Conservation (phyloP, 2,329 filamentous ascomycete genomes). For the Arachnopeziza araneosa region DNA sequence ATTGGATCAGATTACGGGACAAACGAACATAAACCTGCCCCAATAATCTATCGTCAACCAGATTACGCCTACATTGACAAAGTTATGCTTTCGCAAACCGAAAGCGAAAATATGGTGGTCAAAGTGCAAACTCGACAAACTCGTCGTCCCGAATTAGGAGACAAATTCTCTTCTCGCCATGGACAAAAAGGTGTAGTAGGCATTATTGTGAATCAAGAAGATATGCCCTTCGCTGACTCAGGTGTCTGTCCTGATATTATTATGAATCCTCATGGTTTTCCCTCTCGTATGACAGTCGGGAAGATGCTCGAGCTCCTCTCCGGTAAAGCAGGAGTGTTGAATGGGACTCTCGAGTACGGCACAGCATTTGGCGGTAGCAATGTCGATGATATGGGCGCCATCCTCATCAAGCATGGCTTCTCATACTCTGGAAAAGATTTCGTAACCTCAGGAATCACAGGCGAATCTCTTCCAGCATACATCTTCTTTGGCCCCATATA, state of each 20-base stretch:
- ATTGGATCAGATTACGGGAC: constrained; percentile 61
- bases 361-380: constrained; percentile 80
- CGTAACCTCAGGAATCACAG: constrained; percentile 90
- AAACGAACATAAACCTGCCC: constrained; percentile 59
- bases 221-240: constrained; percentile 90
- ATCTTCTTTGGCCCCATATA: constrained; percentile 99
- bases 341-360: constrained; percentile 83
- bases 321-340: constrained; percentile 85
- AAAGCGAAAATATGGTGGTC: constrained; percentile 78
- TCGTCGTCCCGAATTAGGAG: constrained; percentile 85
- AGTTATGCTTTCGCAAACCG: constrained; percentile 86
- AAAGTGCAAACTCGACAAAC: constrained; percentile 98
- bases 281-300: constrained; percentile 97
- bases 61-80: constrained; percentile 93
- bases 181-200: constrained; percentile 97
- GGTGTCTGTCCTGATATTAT: constrained; percentile 97
- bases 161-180: constrained; percentile 98
- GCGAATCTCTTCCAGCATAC: constrained; percentile 88
- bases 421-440: constrained; percentile 97
- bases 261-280: constrained; percentile 99
- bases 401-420: constrained; percentile 83
- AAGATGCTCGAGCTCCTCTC: constrained; percentile 95
- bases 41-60: constrained; percentile 73
- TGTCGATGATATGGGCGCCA: constrained; percentile 82
- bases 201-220: constrained; percentile 92